Conservation (phyloP, 1,284 basidiomycete genomes). For the Cronartium ribicola region DNA sequence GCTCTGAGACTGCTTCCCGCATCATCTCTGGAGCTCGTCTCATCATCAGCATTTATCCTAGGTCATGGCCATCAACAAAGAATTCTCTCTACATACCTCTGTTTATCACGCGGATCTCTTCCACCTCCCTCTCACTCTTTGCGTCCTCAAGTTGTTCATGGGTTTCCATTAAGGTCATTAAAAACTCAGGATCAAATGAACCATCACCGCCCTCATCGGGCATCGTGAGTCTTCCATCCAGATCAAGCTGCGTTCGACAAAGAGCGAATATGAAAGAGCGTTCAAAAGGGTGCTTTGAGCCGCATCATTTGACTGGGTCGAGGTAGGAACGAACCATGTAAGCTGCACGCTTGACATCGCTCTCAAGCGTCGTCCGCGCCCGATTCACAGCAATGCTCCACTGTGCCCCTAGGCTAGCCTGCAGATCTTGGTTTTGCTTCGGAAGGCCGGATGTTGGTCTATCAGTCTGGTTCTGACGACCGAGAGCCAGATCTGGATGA, state of each 20-base stretch:
- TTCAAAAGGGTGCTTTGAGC: neutral
- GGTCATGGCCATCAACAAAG: neutral
- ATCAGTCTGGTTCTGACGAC: slow-evolving; percentile 1
- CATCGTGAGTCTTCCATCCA: slow-evolving; percentile 21
- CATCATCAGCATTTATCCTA: neutral
- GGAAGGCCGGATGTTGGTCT: neutral
- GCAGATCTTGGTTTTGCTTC: neutral
- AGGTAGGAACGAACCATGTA: slow-evolving; percentile 11
- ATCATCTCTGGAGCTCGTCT: neutral
- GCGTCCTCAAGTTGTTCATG: slow-evolving; percentile 73
- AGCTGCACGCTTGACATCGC: slow-evolving; percentile 29
- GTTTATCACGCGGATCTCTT: slow-evolving; percentile 60
- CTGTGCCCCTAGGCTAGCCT: neutral
- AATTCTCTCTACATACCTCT: slow-evolving; percentile 56
- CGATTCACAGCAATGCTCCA: slow-evolving; percentile 33
- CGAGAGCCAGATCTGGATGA: slow-evolving; percentile 14
- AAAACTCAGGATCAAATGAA: slow-evolving; percentile 66
- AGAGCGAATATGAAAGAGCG: neutral
- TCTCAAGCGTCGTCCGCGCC: slow-evolving; percentile 7
- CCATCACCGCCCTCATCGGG: slow-evolving; percentile 56
- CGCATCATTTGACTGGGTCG: neutral
- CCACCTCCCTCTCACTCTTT: slow-evolving; percentile 57
- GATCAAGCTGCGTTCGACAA: slow-evolving; percentile 2
- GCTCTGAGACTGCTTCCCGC: neutral
- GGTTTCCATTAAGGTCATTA: slow-evolving; percentile 75